Percentiles rank a stretch among this genome's conserved stretches.
phyloP scores from a whole-genome alignment of 805 yeast species.

The Alloascoidea hylecoeti region DNA sequence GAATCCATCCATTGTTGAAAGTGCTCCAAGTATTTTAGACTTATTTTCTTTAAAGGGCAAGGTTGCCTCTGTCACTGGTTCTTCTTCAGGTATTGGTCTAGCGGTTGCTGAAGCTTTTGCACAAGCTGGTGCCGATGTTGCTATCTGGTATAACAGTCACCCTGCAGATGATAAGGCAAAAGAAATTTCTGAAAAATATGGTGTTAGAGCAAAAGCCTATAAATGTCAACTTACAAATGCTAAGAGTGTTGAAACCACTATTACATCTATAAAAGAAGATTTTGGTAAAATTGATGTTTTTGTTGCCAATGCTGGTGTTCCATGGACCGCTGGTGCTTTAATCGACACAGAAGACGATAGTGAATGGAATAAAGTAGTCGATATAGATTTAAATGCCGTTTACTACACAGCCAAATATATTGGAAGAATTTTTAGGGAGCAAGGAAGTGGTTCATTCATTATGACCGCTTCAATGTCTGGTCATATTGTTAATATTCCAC shows the following conservation, averaged over 20 bases:
- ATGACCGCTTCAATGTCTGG: slow-evolving; percentile 88
- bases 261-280: slow-evolving; percentile 40
- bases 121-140: slow-evolving; percentile 80
- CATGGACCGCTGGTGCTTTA: slow-evolving; percentile 59
- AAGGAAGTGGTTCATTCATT: slow-evolving; percentile 65
- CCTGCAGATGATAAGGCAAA: slow-evolving; percentile 54
- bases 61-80: slow-evolving; percentile 77
- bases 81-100: slow-evolving; percentile 70
- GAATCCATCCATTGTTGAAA: slow-evolving; percentile 37
- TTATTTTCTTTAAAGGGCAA: slow-evolving; percentile 71
- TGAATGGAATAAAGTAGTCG: slow-evolving; percentile 61
- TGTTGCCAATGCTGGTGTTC: slow-evolving; percentile 84
- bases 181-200: slow-evolving; percentile 38
- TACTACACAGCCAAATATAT: slow-evolving; percentile 66
- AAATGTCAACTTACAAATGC: slow-evolving; percentile 40
- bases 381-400: slow-evolving; percentile 67
- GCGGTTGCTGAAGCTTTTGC: slow-evolving; percentile 75
- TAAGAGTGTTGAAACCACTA: slow-evolving; percentile 31
- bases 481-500: slow-evolving; percentile 77
- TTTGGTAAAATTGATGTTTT: slow-evolving; percentile 74
- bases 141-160: slow-evolving; percentile 50
- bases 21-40: slow-evolving; percentile 41
- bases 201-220: slow-evolving; percentile 50
- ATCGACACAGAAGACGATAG: slow-evolving; percentile 31
- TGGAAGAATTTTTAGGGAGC: slow-evolving; percentile 60